A percentile compares a stretch with the other conserved stretches of the same genome.
These are phyloP conservation scores for Xylaria arbuscula DNA, from an alignment of 2,329 filamentous ascomycete species.

Conservation along the genomic window DNA sequence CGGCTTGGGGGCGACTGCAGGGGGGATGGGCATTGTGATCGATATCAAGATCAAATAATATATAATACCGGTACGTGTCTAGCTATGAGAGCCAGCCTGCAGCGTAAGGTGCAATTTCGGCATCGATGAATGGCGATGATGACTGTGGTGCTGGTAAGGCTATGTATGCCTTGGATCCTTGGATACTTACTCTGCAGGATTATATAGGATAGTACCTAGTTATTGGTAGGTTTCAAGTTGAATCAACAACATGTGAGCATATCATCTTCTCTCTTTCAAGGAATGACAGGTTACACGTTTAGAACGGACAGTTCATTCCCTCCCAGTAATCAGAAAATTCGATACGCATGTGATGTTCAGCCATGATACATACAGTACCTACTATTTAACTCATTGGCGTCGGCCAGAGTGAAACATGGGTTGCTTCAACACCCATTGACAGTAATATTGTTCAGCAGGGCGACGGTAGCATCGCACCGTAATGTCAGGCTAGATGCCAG, in stretches of 20 bases:
- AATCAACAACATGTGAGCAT: too few relatives aligned
- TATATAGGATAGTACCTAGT: too few relatives aligned
- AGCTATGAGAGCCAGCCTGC: background rate
- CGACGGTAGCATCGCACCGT: too few relatives aligned
- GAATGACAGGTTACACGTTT: too few relatives aligned
- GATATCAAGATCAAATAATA: constrained; percentile 6
- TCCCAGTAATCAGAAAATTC: background rate
- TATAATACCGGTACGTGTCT: constrained; percentile 11
- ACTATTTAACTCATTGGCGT: background rate
- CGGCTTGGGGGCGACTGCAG: background rate
- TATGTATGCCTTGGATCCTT: too few relatives aligned
- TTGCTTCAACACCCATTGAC: constrained; percentile 8
- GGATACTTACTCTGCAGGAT: too few relatives aligned
- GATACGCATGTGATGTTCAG: background rate
- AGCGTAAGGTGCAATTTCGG: background rate
- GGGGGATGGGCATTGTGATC: background rate
- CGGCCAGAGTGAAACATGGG: constrained; percentile 7
- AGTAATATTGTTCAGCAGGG: too few relatives aligned
- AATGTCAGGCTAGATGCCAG: too few relatives aligned
- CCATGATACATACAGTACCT: background rate
- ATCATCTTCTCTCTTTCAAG: too few relatives aligned
- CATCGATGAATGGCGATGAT: background rate
- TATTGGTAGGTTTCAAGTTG: too few relatives aligned
- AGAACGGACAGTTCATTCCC: too few relatives aligned
- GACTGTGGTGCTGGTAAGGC: too few relatives aligned